Conservation (phyloP, 768 basidiomycete species). For the Hericium rajendrae region DNA sequence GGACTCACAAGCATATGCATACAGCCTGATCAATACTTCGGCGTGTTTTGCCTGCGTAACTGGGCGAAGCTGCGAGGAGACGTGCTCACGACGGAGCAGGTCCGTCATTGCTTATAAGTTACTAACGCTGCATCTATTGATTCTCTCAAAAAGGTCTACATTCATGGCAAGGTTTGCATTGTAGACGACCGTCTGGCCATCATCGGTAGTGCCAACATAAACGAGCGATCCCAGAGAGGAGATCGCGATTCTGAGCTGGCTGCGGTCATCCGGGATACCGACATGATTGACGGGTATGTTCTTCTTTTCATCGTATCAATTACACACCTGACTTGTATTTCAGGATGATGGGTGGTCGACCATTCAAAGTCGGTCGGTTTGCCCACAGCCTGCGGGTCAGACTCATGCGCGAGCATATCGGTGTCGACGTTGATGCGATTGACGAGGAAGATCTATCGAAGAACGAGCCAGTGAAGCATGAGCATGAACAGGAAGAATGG, state of each 20-base stretch:
- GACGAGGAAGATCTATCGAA: conserved; percentile 64
- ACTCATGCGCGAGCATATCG: conserved; percentile 94
- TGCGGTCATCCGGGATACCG: conserved; percentile 89
- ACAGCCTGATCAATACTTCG: conserved; percentile 91
- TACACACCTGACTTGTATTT: background rate
- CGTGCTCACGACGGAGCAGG: conserved; percentile 81
- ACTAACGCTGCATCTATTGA: background rate
- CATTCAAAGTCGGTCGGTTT: conserved; percentile 94
- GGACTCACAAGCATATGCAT: conserved; percentile 4
- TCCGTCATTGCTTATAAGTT: conserved; percentile 18
- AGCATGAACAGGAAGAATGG: conserved; percentile 52
- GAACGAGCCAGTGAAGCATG: conserved; percentile 38
- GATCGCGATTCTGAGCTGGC: conserved; percentile 96
- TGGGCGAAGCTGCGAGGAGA: conserved; percentile 90
- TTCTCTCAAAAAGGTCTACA: conserved; percentile 53
- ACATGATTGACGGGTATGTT: conserved; percentile 84
- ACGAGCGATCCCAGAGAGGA: conserved; percentile 91
- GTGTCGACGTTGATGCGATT: conserved; percentile 86
- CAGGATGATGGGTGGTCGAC: conserved; percentile 88
- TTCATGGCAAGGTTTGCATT: conserved; percentile 80
- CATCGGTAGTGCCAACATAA: conserved; percentile 96
- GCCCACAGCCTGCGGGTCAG: conserved; percentile 90
- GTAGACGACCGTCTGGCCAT: conserved; percentile 93
- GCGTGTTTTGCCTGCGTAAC: conserved; percentile 81
- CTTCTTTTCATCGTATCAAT: background rate